Evolutionary conservation across 345 rosid genomes (phyloP).

Genomic region (Eutrema japonicum): DNA sequence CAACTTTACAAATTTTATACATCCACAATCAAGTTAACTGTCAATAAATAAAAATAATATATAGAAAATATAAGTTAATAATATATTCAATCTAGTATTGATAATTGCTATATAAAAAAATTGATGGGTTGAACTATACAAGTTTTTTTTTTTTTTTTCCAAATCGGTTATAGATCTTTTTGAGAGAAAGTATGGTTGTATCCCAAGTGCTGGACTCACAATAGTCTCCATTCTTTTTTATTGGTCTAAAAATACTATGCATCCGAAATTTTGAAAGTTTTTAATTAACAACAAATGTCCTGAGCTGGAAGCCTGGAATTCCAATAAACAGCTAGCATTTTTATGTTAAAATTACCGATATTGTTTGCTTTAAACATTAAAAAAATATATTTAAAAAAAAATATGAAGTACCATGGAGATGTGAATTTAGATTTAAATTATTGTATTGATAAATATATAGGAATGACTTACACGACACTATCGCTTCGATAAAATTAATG

Average conservation of each 20-base stretch:
- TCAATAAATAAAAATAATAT: no score
- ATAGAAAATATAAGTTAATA: no score
- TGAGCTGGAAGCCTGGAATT: background rate
- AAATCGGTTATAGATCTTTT: no score
- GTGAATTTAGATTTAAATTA: background rate
- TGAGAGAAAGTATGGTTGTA: conserved; percentile 6
- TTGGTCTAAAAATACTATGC: background rate
- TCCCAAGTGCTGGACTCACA: background rate
- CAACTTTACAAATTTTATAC: no score
- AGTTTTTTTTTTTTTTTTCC: no score
- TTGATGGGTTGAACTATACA: no score
- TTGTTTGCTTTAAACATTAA: background rate
- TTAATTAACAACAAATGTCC: background rate
- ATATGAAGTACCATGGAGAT: background rate
- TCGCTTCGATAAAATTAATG: background rate
- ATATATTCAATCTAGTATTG: no score
- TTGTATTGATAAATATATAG: background rate
- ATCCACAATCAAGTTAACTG: no score
- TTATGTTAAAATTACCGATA: background rate
- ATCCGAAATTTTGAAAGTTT: background rate
- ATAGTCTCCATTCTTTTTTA: background rate
- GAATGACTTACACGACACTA: background rate
- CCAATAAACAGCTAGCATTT: background rate
- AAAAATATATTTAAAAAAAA: no score
- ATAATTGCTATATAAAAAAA: no score